A percentile compares a stretch with the other conserved stretches of the same genome.
Evolutionary conservation across 345 rosid genomes (phyloP).

Genomic region (Abelmoschus esculentus): DNA sequence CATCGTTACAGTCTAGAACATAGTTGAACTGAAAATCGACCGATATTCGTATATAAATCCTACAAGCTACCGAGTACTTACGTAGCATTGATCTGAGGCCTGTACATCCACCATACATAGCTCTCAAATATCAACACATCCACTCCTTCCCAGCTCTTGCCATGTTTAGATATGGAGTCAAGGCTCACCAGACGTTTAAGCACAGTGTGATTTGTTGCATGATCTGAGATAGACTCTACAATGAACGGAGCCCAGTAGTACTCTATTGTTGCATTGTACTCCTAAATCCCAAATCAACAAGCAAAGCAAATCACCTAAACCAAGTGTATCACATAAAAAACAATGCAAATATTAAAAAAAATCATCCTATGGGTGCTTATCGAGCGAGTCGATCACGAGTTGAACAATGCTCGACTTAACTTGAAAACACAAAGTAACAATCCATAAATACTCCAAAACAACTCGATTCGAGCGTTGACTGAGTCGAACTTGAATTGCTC

Average conservation of each 20-base stretch:
- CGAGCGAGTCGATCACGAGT: background rate
- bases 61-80: conserved; percentile 21
- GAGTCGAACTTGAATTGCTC: too few species aligned
- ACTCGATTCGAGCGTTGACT: too few species aligned
- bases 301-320: background rate
- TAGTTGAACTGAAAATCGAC: background rate
- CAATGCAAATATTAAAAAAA: background rate
- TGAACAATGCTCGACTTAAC: too few species aligned
- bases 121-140: conserved; percentile 76
- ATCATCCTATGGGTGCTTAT: background rate
- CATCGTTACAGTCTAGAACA: background rate
- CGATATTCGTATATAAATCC: too few species aligned
- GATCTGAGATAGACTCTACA: conserved; percentile 82
- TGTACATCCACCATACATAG: conserved; percentile 97
- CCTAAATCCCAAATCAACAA: conserved; percentile 35
- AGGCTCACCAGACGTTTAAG: conserved; percentile 67
- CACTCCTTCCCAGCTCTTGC: conserved; percentile 65
- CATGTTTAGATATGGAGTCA: conserved; percentile 72
- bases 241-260: conserved; percentile 97
- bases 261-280: conserved; percentile 66
- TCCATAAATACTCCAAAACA: too few species aligned
- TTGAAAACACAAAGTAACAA: too few species aligned
- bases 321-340: background rate
- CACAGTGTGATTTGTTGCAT: conserved; percentile 84
- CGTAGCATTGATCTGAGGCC: conserved; percentile 79